Conservation (phyloP, 1,284 basidiomycete genomes). For the Rhizoctonia solani region DNA sequence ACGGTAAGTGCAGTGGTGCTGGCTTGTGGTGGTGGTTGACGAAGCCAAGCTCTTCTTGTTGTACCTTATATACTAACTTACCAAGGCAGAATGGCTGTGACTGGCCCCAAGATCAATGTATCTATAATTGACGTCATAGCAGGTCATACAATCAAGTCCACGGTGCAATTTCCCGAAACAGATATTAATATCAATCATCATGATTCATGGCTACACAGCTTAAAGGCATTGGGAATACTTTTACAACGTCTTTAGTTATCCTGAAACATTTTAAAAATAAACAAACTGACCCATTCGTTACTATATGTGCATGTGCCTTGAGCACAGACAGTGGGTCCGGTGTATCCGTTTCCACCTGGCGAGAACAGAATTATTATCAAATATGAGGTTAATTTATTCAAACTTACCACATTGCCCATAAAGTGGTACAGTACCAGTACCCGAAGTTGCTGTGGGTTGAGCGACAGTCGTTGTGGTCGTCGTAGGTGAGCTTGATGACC, state of each 20-base stretch:
- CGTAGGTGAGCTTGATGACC: conserved; percentile 3
- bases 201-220: neutral
- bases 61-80: too few species aligned
- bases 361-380: neutral
- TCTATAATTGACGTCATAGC: conserved; percentile 6
- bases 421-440: conserved; percentile 11
- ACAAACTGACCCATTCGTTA: conserved; percentile 11
- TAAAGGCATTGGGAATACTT: conserved; percentile 15
- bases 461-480: conserved; percentile 4
- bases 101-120: neutral
- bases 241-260: neutral
- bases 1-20: too few species aligned
- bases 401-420: conserved; percentile 15
- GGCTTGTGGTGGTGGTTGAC: too few species aligned
- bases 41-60: too few species aligned
- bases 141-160: conserved; percentile 1
- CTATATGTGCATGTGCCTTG: conserved; percentile 17
- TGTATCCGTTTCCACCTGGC: conserved; percentile 8
- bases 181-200: neutral
- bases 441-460: conserved; percentile 5
- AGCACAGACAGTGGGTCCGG: conserved; percentile 17
- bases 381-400: neutral
- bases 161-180: neutral
- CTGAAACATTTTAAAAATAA: neutral
- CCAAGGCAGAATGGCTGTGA: neutral